Base-by-base conservation (phyloP, 768 basidiomycete species). In the Dacryopinax spathularia region DNA sequence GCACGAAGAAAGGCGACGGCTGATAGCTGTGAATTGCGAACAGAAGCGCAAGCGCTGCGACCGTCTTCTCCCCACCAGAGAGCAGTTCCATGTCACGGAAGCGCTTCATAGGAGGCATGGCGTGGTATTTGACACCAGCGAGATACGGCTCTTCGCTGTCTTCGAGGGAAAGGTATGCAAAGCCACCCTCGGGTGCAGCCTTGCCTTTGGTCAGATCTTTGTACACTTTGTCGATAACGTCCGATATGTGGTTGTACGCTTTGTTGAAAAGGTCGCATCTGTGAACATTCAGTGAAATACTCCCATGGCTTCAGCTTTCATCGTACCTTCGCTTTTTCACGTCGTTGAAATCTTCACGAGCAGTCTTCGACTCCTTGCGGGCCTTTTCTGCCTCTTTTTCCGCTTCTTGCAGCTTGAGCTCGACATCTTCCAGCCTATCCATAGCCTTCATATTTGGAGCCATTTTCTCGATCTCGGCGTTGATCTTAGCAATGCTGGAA, bases 1-100 rank as follows among this genome's bases (percentile, higher is more conserved):
- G 80, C 15, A 97, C 95, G 72, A 98, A 97, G 79, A 97, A 97
- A 0, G 94, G 95, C 2, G 94, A 89, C 0, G 94, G 95, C 72
- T 94, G 93, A 72, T 91, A 97, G 69, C 94, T 93, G 74, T 99
- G 95, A 62, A 98, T 95, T 3, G 96, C 94, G 68, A 98, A 97
- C 33, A 98, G 79, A 20, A 99, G 78, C 0, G 95, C 95, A n/a
- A 98, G 77, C 4, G 95, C 95, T 5, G 96, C 96, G 59, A 98
- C 94, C 0, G 96, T 98, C 78, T 98, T 97, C 73, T 99, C 96
- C 22, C 95, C 96, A 62, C 95, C 96, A 0, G 94, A 98, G 15
- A 98, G 78, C 73, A 98, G 95, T 65, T 97, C 94, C 94, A 98
- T 98, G 72, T 98, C 96, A 66, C 94, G 82, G 81, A 98, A 98